Evolutionary conservation across 2,329 filamentous ascomycete species (phyloP), one percentile per base, ranked within the genome.

Genomic region (Trichoderma harzianum): DNA sequence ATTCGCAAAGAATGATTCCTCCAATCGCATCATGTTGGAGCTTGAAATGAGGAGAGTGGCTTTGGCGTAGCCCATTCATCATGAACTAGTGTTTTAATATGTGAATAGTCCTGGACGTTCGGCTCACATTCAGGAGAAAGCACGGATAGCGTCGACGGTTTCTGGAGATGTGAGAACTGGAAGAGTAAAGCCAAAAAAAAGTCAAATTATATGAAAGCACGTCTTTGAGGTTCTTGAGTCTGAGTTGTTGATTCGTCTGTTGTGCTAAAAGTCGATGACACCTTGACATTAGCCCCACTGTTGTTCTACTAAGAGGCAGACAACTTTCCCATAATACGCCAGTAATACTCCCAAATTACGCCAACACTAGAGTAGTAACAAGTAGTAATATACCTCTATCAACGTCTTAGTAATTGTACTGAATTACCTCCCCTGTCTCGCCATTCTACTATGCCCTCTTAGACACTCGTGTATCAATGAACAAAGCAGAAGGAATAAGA

Each of bases 1-100:
- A 36, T 69, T 11, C 57, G 55, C 67, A 47, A n/a, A 8, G 39
- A 69, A 53, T 53, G 55, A 69, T 69, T 61, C 66, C 66, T 69
- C 66, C 66, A 69, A 69, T 69, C 55, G 32, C 30, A 30, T 16
- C n/a, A 21, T 16, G 21, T 7, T 1, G 10, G 36, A 58, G 39
- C 11, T 28, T 24, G 28, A 10, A 30, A 51, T 28, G 36, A 21
- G 36, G 24, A 28, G 60, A 21, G 60, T 10, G 26, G 62, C 62
- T 51, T 51, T 64, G 26, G n/a, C 7, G 11, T 64, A 32, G 36
- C 3, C 39, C 6, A 21, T 51, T 32, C 26, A 21, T 18, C 28
- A 28, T 34, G 4, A 28, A 28, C 7, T 24, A 51, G 11, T 24
- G 47, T 21, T 2, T 53, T 24, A 11, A 14, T 53, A 21, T 14